phyloP scores from a whole-genome alignment of 2,329 filamentous ascomycete species.

The Setomelanomma holmii region DNA sequence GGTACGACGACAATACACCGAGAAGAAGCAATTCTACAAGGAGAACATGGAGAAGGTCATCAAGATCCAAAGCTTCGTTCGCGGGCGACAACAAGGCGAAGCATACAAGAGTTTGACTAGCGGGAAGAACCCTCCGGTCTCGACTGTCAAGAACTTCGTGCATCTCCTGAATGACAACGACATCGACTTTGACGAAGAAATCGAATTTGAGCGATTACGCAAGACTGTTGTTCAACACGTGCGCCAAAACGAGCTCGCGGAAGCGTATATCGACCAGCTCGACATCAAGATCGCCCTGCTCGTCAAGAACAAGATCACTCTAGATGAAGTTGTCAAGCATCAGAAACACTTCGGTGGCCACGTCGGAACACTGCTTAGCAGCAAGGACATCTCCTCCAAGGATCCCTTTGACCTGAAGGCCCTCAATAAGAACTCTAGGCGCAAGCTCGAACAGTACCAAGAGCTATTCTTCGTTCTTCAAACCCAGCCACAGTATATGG shows the following conservation, averaged over 20 bases:
- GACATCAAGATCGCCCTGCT: conserved; percentile 98
- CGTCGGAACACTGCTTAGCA: conserved; percentile 82
- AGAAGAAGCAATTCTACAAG: conserved; percentile 87
- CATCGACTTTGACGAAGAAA: conserved; percentile 98
- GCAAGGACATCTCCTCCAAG: conserved; percentile 84
- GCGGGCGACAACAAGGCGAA: conserved; percentile 93
- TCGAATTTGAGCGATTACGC: conserved; percentile 89
- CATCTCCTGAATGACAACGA: conserved; percentile 97
- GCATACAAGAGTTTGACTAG: conserved; percentile 97
- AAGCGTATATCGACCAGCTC: conserved; percentile 97
- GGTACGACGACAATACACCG: conserved; percentile 76
- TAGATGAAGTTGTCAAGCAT: conserved; percentile 96
- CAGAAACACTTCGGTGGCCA: conserved; percentile 95
- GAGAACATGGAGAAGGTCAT: conserved; percentile 99
- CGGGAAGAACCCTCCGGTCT: conserved; percentile 95
- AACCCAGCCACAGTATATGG: conserved; percentile 94
- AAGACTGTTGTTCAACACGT: conserved; percentile 98
- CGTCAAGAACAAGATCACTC: conserved; percentile 99
- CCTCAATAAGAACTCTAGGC: conserved; percentile 93
- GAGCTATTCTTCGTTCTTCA: conserved; percentile 97
- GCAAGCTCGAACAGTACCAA: conserved; percentile 96
- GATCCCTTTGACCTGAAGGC: conserved; percentile 97
- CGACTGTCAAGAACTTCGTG: conserved; percentile 97
- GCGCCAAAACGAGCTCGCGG: conserved; percentile 93
- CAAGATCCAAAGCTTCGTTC: conserved; percentile 97